A percentile compares a stretch with the other conserved stretches of the same genome.
Evolutionary conservation across 1,284 basidiomycete genomes (phyloP).

Genomic region (Phenoliferia sp.): DNA sequence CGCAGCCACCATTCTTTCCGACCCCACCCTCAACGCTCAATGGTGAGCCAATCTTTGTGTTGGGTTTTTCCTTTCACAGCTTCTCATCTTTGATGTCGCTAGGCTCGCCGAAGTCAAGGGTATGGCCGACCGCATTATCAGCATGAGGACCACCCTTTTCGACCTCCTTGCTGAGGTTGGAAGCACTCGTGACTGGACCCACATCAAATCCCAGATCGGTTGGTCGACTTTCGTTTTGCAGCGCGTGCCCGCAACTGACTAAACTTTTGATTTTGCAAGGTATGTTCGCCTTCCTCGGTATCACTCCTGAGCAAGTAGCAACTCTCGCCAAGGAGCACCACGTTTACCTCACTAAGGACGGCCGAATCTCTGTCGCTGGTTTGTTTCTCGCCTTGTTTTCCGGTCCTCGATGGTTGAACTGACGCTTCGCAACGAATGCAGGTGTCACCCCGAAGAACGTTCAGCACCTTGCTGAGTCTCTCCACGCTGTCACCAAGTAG

Average conservation of each 20-base stretch:
- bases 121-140: conserved; percentile 88
- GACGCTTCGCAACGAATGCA: conserved; percentile 18
- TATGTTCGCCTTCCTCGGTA: conserved; percentile 30
- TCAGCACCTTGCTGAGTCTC: conserved; percentile 65
- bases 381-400: not conserved
- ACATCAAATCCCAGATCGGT: conserved; percentile 85
- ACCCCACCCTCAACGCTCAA: conserved; percentile 44
- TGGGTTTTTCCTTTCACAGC: not conserved
- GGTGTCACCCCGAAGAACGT: conserved; percentile 83
- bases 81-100: not conserved
- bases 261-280: not conserved
- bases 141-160: conserved; percentile 78
- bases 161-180: conserved; percentile 73
- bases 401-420: conserved; percentile 3
- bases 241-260: conserved; percentile 1
- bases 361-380: conserved; percentile 29
- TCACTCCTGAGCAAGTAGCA: conserved; percentile 58
- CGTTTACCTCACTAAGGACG: conserved; percentile 72
- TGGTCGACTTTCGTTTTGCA: conserved; percentile 49
- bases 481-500: conserved; percentile 56
- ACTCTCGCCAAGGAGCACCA: conserved; percentile 70
- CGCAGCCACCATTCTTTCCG: conserved; percentile 45
- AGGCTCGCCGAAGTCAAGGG: conserved; percentile 66
- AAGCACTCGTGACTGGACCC: conserved; percentile 65
- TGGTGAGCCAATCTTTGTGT: too few relatives aligned